Evolutionary conservation across 1,139 yeast genomes (phyloP), one percentile per base, ranked within the genome.

Genomic region (Saccharomyces hybrid): DNA sequence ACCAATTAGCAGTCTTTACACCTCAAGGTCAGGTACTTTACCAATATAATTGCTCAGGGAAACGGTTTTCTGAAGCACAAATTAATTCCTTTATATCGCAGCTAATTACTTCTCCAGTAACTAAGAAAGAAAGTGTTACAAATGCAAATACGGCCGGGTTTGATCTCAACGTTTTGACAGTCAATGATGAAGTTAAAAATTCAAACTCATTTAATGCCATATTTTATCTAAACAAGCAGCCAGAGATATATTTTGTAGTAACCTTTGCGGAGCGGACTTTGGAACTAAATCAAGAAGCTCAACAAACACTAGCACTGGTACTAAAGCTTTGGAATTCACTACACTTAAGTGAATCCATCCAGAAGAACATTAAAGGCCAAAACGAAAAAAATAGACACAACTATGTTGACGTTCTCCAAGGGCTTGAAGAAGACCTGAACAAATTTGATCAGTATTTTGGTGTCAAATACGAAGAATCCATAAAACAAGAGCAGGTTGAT

Each of bases 21-120:
- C 75, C 79, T 0, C 78, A 82, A 8, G 89, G 89, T 0, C 70
- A 78, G 25, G 85, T 84, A 13, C 70, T 80, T 16, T 83, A 80
- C 77, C 75, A 76, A 59, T 73, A 75, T 55, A 66, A 64, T 49
- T 73, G 78, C 42, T 70, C 73, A 8, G 75, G 77, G 49, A 74
- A 73, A 54, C 73, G 78, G 34, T 73, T 81, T 16, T 69, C 81
- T 49, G 83, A 82, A 60, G 63, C 76, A 5, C 76, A 83, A 53
- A 75, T 84, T 52, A 74, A 78, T 50, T 75, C 78, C 31, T 75
- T 83, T 61, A 75, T 83, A 50, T 61, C 69, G 25, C 72, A 69
- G 34, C 49, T 67, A 16, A 60, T 68, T 38, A 60, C 68, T 14
- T 61, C 68, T 14, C 67, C 71, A 3, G 61, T 63, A 3, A 59